Evolutionary conservation across 768 basidiomycete species (phyloP), one percentile per base, ranked within the genome.

Genomic region (Termitomyces eurrhizus): DNA sequence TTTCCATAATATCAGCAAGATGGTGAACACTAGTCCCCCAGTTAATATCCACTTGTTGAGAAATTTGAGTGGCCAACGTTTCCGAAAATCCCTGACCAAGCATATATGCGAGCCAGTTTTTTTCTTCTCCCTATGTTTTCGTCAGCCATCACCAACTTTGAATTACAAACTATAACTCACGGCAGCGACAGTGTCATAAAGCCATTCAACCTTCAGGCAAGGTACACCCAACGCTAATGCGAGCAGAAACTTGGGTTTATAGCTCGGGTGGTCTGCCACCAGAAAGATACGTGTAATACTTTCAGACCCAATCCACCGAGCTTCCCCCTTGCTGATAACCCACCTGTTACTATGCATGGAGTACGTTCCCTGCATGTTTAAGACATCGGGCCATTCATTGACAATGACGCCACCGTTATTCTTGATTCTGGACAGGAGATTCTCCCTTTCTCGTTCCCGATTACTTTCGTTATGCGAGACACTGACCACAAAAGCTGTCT

Each of bases 191-290:
- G 74, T 76, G 29, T 77, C 72, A 37, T 75, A 63, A 35, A 89
- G 68, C 83, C 87, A 94, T 12, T 78, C 73, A 6, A 79, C 70
- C 1, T 80, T 81, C 29, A 97, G 67, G 64, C 92, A 94, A 4
- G 95, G 95, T 55, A 97, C 86, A 12, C 94, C 94, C 44, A 94
- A 76, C 0, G 91, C 93, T 37, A 98, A 80, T 7, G 93, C 90
- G 3, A 88, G 79, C 56, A 96, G 76, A 67, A 83, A 93, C 72
- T 95, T 95, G 11, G 88, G 83, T 65, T 91, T 94, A 59, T 84
- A 82, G 64, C 80, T 84, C 9, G 79, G 70, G 14, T 85, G 82
- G 62, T 91, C 86, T 0, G 90, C 83, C 16, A 92, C 62, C 44
- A 92, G 76, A 71, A 91, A 90, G 26, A 89, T 77, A 14, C 82